Base-by-base conservation (phyloP, 208 protist species). In the Tritrichomonas musculus region DNA sequence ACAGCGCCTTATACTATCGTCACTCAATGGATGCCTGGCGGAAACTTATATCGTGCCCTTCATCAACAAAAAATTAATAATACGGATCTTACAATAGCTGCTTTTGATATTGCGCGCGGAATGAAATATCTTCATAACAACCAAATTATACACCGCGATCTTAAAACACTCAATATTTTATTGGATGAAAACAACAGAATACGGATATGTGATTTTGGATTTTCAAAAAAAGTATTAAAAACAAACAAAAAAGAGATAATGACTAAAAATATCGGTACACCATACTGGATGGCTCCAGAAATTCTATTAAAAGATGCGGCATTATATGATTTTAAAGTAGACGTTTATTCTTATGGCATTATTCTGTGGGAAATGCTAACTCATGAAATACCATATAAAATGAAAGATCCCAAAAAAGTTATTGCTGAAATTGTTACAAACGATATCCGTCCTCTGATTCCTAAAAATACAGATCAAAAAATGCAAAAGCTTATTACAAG, bases 331-430 rank as follows among this genome's bases (percentile, higher is more conserved):
- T 39, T 47, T 47, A 82, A 13, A 25, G 41, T 82, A 30, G 73
- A 82, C 50, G 41, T 82, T n/a, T 82, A 82, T 27, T 47, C 33
- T 30, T 82, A 82, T 41, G 73, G 73, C 8, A 82, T 82, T 8
- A 82, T 82, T 44, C 50, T 82, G 49, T 82, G 73, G 73, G 73
- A 82, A 50, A 82, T 82, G 73, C 41, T 82, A 30, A 82, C 73
- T 1, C 73, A 82, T 50, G 73, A 82, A 25, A 82, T 50, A 20
- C 88, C 88, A 30, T 92, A 92, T 36, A 8, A 33, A 33, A 44
- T 17, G 11, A 33, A 47, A 27, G 88, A 92, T 69, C 50, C 88
- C 9, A 69, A 22, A 47, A 17, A 66, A 9, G 72, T 69, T 36
- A 50, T 69, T 50, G 55, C 39, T 30, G 36, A 92, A 50, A 55